Percentiles rank a stretch among this genome's conserved stretches.
These are phyloP conservation scores for Raffaelea ambrosiae DNA, from an alignment of 2,329 filamentous ascomycete species.

Conservation along the genomic window DNA sequence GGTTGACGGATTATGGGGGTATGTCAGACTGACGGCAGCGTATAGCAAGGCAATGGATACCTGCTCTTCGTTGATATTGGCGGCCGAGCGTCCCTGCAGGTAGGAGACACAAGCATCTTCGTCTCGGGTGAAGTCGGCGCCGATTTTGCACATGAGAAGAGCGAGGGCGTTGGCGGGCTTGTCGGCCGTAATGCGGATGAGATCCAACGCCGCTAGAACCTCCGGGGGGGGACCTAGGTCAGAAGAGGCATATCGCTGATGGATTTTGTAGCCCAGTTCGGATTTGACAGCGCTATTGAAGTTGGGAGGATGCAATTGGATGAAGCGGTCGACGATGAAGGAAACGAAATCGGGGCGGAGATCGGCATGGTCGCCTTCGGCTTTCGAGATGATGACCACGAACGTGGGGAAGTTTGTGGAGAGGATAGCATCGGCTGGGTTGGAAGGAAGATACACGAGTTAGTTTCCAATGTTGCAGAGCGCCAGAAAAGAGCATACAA, in stretches of 20 bases:
- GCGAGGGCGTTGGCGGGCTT: constrained; percentile 48
- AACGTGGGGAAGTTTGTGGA: constrained; percentile 72
- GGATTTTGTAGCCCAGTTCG: constrained; percentile 58
- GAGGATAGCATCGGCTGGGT: constrained; percentile 77
- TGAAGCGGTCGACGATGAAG: constrained; percentile 73
- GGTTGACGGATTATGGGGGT: constrained; percentile 40
- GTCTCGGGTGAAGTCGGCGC: constrained; percentile 65
- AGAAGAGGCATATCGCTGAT: constrained; percentile 57
- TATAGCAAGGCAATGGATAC: constrained; percentile 72
- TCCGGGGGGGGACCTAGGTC: constrained; percentile 60
- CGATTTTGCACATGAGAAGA: constrained; percentile 64
- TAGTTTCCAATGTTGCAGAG: not conserved
- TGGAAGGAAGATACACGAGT: constrained; percentile 29
- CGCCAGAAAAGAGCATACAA: not conserved
- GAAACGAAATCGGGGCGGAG: constrained; percentile 64
- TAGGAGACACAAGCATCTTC: constrained; percentile 55
- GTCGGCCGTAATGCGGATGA: constrained; percentile 57
- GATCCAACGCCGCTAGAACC: constrained; percentile 61
- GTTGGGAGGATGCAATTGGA: constrained; percentile 77
- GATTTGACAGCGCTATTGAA: constrained; percentile 69
- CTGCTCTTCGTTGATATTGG: constrained; percentile 67
- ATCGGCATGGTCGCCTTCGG: constrained; percentile 57
- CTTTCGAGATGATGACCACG: constrained; percentile 63
- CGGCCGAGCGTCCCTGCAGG: constrained; percentile 43
- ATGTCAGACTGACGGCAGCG: constrained; percentile 48